A percentile compares a stretch with the other conserved stretches of the same genome.
Evolutionary conservation across 2,329 filamentous ascomycete genomes (phyloP).

Genomic region (Cladophialophora bantiana): DNA sequence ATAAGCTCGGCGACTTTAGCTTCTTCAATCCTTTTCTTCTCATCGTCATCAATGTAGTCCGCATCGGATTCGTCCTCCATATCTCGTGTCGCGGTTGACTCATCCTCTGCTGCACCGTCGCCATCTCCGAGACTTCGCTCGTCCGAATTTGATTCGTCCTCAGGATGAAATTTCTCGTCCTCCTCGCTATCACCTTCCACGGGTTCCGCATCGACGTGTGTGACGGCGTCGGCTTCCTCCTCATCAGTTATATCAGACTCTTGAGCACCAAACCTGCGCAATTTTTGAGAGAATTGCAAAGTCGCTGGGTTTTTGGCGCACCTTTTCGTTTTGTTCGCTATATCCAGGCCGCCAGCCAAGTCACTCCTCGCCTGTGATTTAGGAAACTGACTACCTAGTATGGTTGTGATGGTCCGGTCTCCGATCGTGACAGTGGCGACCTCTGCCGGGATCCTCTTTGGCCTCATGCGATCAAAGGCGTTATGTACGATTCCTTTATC

Average conservation of each 20-base stretch:
- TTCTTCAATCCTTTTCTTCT: slow-evolving; percentile 60
- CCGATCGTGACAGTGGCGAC: slow-evolving; percentile 79
- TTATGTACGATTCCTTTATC: slow-evolving; percentile 59
- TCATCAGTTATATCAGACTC: slow-evolving; percentile 35
- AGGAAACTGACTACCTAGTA: slow-evolving; percentile 65
- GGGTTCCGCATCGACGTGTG: slow-evolving; percentile 19
- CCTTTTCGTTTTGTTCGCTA: not conserved
- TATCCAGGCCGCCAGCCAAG: slow-evolving; percentile 11
- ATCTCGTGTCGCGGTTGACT: not conserved
- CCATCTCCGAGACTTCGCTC: not conserved
- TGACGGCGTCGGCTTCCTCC: slow-evolving; percentile 41
- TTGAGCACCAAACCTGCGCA: slow-evolving; percentile 31
- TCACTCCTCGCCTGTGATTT: slow-evolving; percentile 37
- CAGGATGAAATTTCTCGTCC: slow-evolving; percentile 59
- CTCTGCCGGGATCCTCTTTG: slow-evolving; percentile 67
- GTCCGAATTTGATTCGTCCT: slow-evolving; percentile 3
- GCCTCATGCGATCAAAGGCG: slow-evolving; percentile 70
- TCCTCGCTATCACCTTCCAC: slow-evolving; percentile 48
- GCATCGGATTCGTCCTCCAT: slow-evolving; percentile 40
- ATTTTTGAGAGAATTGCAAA: slow-evolving; percentile 34
- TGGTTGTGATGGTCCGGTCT: slow-evolving; percentile 69
- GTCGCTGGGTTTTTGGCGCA: slow-evolving; percentile 12
- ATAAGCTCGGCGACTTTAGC: slow-evolving; percentile 55
- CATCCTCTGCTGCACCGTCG: slow-evolving; percentile 3
- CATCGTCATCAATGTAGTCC: slow-evolving; percentile 62